Percentiles rank a stretch among this genome's conserved stretches.
Evolutionary conservation across 805 yeast genomes (phyloP).

Genomic region (Candida manassasensis): DNA sequence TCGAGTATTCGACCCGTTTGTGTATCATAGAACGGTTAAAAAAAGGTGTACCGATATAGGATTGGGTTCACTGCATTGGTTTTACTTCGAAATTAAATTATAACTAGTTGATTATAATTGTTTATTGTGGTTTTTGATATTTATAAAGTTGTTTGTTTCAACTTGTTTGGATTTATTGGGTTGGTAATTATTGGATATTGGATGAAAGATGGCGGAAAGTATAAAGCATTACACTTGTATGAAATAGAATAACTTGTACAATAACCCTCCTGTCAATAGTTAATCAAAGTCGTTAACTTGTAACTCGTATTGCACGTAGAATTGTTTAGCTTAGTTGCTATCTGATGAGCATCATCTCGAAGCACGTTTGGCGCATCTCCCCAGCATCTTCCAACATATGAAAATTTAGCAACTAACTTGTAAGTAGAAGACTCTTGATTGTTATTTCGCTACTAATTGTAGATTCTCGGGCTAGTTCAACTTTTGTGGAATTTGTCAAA

Average conservation of each 20-base stretch:
- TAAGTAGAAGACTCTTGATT: neutral
- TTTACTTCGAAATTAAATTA: neutral
- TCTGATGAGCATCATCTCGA: no score
- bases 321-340: no score
- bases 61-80: no score
- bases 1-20: no score
- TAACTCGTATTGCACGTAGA: no score
- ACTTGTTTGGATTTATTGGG: conserved; percentile 1
- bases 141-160: neutral
- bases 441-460: neutral
- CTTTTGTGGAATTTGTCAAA: conserved; percentile 7
- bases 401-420: neutral
- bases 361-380: neutral
- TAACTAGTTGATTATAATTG: neutral
- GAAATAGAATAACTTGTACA: conserved; percentile 3
- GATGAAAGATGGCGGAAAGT: neutral
- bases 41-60: no score
- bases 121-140: neutral
- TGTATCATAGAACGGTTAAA: no score
- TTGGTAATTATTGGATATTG: neutral
- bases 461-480: neutral
- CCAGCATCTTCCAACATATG: neutral
- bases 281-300: neutral
- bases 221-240: neutral
- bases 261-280: conserved; percentile 5